These are phyloP conservation scores for Zoysia japonica DNA, from an alignment of 176 grass and related monocot species.

Conservation along the genomic window DNA sequence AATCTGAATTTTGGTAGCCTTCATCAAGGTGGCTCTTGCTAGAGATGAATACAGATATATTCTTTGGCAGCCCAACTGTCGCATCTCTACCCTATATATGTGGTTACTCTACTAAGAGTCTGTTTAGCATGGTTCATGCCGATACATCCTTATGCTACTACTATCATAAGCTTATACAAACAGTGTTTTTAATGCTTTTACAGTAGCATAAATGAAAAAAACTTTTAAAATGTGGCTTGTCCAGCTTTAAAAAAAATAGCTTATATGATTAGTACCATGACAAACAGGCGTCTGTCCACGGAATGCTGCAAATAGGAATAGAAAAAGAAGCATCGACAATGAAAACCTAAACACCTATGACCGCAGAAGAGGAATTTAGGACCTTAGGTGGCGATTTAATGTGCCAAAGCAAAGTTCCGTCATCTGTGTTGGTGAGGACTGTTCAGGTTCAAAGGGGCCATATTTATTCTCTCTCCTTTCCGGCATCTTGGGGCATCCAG, in stretches of 20 bases:
- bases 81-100: constrained; percentile 31
- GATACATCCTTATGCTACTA: too few relatives aligned
- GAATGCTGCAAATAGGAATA: constrained; percentile 12
- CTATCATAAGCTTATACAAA: too few relatives aligned
- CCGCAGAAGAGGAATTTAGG: constrained; percentile 29
- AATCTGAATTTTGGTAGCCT: constrained; percentile 41
- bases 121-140: too few relatives aligned
- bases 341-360: constrained; percentile 4
- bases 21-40: not conserved
- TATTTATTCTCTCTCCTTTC: constrained; percentile 33
- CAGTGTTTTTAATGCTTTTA: too few relatives aligned
- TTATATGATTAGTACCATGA: too few relatives aligned
- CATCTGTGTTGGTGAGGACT: constrained; percentile 27
- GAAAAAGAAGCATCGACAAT: not conserved
- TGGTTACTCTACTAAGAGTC: constrained; percentile 15
- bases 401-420: constrained; percentile 31
- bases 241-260: too few relatives aligned
- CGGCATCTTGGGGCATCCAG: constrained; percentile 18
- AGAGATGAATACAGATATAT: constrained; percentile 31
- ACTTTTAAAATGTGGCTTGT: too few relatives aligned
- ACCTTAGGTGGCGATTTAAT: constrained; percentile 24
- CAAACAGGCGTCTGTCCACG: not conserved
- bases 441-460: not conserved
- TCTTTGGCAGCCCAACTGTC: constrained; percentile 31
- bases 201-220: too few relatives aligned